Evolutionary conservation across 108 stramenopile genomes (phyloP), one percentile per base, ranked within the genome.

Genomic region (Fragilariopsis cylindrus): DNA sequence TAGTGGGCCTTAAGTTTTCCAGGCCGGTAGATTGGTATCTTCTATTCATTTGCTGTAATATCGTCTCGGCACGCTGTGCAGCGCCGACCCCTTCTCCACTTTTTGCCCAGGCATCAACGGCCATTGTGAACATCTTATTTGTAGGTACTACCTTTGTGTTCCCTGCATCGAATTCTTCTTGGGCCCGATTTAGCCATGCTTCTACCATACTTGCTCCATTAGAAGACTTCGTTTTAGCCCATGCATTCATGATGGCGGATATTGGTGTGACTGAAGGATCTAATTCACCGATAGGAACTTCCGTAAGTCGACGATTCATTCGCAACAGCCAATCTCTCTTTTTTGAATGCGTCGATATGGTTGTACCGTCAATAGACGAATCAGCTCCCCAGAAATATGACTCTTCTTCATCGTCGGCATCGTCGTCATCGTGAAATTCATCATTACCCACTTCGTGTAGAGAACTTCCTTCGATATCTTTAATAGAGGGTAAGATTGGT

Each of bases 41-140:
- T 19, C 85, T 58, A 70, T 89, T 75, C 90, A 91, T 92, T 45
- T 85, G 84, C 70, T 94, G 86, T 70, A 94, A 76, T 12, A 94
- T 82, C 3, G 87, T 77, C 67, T 94, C 93, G 13, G 93, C 93
- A 48, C 88, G 79, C 65, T 88, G 83, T 48, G 90, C 94, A 30
- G 90, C 94, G 56, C 77, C 74, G 0, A 86, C 90, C 12, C 89
- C 87, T 52, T 90, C 87, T 2, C 88, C 88, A 67, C 91, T 92
- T 64, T 90, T 92, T 6, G 94, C 91, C 93, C 93, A 95, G 15
- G 91, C 93, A 83, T 94, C 92, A 39, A 94, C 90, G 41, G 89
- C 88, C 89, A 90, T 94, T 47, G 93, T 94, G 63, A 88, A 94
- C 90, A 94, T 90, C 64, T 91, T 88, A 42, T 88, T 86, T 19